These are phyloP conservation scores for Sporothrix phasma DNA, from an alignment of 2,329 filamentous ascomycete species.

Conservation along the genomic window DNA sequence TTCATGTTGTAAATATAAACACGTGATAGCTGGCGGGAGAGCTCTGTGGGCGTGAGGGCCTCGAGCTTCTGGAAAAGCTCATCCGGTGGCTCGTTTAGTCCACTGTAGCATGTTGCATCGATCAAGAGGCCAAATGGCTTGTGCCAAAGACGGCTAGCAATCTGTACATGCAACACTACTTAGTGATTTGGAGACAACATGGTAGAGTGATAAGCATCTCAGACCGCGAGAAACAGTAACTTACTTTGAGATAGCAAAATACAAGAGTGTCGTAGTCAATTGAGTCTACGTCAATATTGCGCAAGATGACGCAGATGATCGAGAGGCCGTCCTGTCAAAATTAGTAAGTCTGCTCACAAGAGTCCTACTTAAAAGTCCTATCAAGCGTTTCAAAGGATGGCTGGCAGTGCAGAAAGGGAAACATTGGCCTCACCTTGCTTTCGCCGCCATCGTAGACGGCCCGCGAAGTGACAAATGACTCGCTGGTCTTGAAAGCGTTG, in stretches of 20 bases:
- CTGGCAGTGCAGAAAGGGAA: neutral
- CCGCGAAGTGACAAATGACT: constrained; percentile 53
- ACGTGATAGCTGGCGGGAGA: constrained; percentile 48
- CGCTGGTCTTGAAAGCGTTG: constrained; percentile 55
- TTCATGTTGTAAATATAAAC: constrained; percentile 68
- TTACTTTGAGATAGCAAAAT: constrained; percentile 57
- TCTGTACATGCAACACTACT: constrained; percentile 30
- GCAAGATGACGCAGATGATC: constrained; percentile 58
- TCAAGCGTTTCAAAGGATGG: too few species aligned
- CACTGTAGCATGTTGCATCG: constrained; percentile 60
- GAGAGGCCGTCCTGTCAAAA: constrained; percentile 48
- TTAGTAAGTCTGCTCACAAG: neutral
- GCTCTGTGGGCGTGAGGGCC: constrained; percentile 50
- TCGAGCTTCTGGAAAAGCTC: constrained; percentile 55
- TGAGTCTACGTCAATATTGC: constrained; percentile 55
- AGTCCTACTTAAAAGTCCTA: too few species aligned
- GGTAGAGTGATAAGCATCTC: neutral
- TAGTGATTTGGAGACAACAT: neutral
- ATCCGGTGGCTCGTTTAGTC: constrained; percentile 56
- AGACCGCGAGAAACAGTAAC: constrained; percentile 11
- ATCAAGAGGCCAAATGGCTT: constrained; percentile 57
- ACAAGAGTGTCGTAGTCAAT: constrained; percentile 57
- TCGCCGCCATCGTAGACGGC: constrained; percentile 63
- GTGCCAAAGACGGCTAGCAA: constrained; percentile 60
- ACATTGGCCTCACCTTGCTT: constrained; percentile 42